A percentile compares a stretch with the other conserved stretches of the same genome.
These are phyloP conservation scores for Lachnellula occidentalis DNA, from an alignment of 2,329 filamentous ascomycete genomes.

Conservation along the genomic window DNA sequence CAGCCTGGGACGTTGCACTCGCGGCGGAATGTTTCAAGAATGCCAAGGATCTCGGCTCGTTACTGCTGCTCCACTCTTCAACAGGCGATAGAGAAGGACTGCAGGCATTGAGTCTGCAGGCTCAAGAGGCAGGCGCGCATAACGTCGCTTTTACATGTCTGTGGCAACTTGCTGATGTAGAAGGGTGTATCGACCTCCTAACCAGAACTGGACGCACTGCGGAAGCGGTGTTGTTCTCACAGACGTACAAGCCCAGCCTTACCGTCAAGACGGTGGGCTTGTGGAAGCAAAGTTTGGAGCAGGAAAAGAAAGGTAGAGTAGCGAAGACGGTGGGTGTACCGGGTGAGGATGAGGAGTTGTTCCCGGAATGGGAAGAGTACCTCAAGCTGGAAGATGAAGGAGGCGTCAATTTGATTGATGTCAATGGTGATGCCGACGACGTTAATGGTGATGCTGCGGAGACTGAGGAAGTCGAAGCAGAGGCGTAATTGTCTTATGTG, in stretches of 20 bases:
- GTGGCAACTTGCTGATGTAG: constrained; percentile 81
- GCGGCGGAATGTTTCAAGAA: constrained; percentile 91
- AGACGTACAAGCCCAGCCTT: constrained; percentile 88
- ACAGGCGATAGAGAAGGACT: constrained; percentile 76
- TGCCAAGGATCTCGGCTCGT: constrained; percentile 82
- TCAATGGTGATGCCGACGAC: constrained; percentile 12
- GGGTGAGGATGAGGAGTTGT: constrained; percentile 77
- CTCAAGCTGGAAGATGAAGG: constrained; percentile 73
- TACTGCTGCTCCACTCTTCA: constrained; percentile 83
- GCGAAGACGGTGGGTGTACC: constrained; percentile 79
- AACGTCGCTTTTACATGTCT: constrained; percentile 90
- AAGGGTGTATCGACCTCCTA: constrained; percentile 75
- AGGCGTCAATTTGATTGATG: constrained; percentile 24
- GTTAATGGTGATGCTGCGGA: constrained; percentile 21
- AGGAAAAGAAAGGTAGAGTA: constrained; percentile 78
- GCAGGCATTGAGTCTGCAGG: constrained; percentile 64
- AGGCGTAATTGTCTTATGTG: constrained; percentile 4
- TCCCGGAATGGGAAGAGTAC: constrained; percentile 95
- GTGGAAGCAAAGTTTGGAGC: constrained; percentile 84
- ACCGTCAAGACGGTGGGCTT: constrained; percentile 60
- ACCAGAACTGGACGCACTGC: constrained; percentile 71
- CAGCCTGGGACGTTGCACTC: constrained; percentile 78
- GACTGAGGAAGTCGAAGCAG: constrained; percentile 18
- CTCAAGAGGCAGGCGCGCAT: constrained; percentile 71
- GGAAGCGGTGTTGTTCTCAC: constrained; percentile 85